Evolutionary conservation across 345 rosid genomes (phyloP), one percentile per base, ranked within the genome.

Genomic region (Sisymbrium altissimum): DNA sequence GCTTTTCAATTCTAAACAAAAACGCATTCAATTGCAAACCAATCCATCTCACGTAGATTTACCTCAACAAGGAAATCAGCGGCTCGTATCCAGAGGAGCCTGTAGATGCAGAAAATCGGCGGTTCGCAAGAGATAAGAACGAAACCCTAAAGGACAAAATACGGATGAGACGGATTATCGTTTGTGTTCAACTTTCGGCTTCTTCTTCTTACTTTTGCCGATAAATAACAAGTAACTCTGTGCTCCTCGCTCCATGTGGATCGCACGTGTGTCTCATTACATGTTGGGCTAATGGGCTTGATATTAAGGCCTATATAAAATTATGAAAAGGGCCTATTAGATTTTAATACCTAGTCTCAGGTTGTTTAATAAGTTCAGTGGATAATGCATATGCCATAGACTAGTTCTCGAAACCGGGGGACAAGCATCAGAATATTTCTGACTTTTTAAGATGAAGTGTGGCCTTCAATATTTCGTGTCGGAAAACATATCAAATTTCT

Each of bases 81-180:
- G 55, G 25, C 65, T 30, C 63, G 62, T 0, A 39, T 27, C 0
- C 10, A 39, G 25, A 50, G 61, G 68, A 49, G 61, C 1, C 1
- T 18, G 78, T 35, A 56, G 71, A 73, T 17, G 66, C 33, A 54
- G 61, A 74, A 67, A 66, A 35, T 55, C 33, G 52, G 61, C 58
- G 52, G 23, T 7, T 40, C 17, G 33, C n/a, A 38, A 39, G 57
- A 41, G 76, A 53, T n/a, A 15, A 57, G 29, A 8, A 65, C 10
- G 39, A 68, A 75, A 50, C 79, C 74, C 74, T 67, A 73, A 7
- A 13, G 32, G 68, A 60, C 38, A 35, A 60, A 27, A 75, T 68
- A 63, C 40, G 49, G 63, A 60, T 61, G 68, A 60, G 73, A 45
- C 62, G 73, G 73, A 49, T 66, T 58, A 13, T 50, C 68, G 67